These are phyloP conservation scores for Phytophthora constricta DNA, from an alignment of 352 stramenopile genomes.

Conservation along the genomic window DNA sequence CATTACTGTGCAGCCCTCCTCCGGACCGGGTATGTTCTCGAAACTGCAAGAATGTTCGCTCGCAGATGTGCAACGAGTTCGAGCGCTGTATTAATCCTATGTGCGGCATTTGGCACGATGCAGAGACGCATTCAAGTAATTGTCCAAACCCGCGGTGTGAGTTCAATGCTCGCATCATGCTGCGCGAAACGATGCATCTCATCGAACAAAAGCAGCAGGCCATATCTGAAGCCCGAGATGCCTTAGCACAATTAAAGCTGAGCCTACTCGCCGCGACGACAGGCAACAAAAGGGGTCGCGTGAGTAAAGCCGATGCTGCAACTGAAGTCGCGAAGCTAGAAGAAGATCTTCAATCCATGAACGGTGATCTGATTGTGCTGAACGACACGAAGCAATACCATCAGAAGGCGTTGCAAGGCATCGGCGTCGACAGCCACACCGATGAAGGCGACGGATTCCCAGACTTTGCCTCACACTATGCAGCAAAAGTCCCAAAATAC, in stretches of 20 bases:
- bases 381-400: slow-evolving; percentile 49
- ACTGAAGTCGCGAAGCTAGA: slow-evolving; percentile 54
- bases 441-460: slow-evolving; percentile 51
- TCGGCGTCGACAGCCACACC: slow-evolving; percentile 46
- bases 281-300: slow-evolving; percentile 28
- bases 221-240: slow-evolving; percentile 1
- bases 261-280: slow-evolving; percentile 25
- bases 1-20: slow-evolving; percentile 56
- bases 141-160: slow-evolving; percentile 60
- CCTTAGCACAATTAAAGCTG: slow-evolving; percentile 32
- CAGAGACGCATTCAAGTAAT: slow-evolving; percentile 57
- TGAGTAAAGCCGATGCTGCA: slow-evolving; percentile 20
- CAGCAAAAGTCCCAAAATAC: not conserved
- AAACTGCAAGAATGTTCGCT: slow-evolving; percentile 52
- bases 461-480: slow-evolving; percentile 41
- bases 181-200: slow-evolving; percentile 72
- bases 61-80: slow-evolving; percentile 60
- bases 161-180: slow-evolving; percentile 59
- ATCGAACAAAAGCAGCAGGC: slow-evolving; percentile 59
- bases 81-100: slow-evolving; percentile 57
- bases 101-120: slow-evolving; percentile 63
- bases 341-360: slow-evolving; percentile 47
- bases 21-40: slow-evolving; percentile 37
- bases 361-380: slow-evolving; percentile 44
- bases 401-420: slow-evolving; percentile 56